A percentile compares a stretch with the other conserved stretches of the same genome.
phyloP scores from a whole-genome alignment of 208 protist genomes.

The Trypanosoma vivax region DNA sequence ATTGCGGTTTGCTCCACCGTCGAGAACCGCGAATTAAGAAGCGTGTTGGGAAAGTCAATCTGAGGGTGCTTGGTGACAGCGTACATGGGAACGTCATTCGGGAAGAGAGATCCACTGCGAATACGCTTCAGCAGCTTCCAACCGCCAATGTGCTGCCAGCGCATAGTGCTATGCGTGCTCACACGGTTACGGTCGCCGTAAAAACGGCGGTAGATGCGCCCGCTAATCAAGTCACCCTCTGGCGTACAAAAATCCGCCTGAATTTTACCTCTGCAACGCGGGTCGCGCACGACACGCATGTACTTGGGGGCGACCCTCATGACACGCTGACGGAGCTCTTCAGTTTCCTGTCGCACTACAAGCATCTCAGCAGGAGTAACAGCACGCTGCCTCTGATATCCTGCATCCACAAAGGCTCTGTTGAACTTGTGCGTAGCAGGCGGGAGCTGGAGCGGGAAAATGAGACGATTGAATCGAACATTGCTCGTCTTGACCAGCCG shows the following conservation, averaged over 20 bases:
- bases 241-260: slow-evolving; percentile 76
- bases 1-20: slow-evolving; percentile 83
- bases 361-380: slow-evolving; percentile 80
- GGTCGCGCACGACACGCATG: slow-evolving; percentile 72
- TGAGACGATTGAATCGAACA: slow-evolving; percentile 61
- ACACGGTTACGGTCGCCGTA: slow-evolving; percentile 71
- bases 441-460: slow-evolving; percentile 66
- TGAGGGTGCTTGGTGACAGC: slow-evolving; percentile 69
- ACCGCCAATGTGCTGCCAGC: slow-evolving; percentile 87
- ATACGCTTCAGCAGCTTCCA: slow-evolving; percentile 78
- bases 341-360: slow-evolving; percentile 67
- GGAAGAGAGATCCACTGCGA: slow-evolving; percentile 67
- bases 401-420: slow-evolving; percentile 74
- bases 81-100: slow-evolving; percentile 75
- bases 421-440: slow-evolving; percentile 79
- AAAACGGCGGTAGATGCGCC: slow-evolving; percentile 78
- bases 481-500: slow-evolving; percentile 45
- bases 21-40: slow-evolving; percentile 55
- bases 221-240: slow-evolving; percentile 63
- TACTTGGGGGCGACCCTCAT: slow-evolving; percentile 42
- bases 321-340: slow-evolving; percentile 51
- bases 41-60: slow-evolving; percentile 77
- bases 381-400: slow-evolving; percentile 75
- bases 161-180: slow-evolving; percentile 58
- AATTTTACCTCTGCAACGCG: slow-evolving; percentile 71